A percentile compares a stretch with the other conserved stretches of the same genome.
These are phyloP conservation scores for Nannizzia gypsea DNA, from an alignment of 2,329 filamentous ascomycete genomes.

Conservation along the genomic window DNA sequence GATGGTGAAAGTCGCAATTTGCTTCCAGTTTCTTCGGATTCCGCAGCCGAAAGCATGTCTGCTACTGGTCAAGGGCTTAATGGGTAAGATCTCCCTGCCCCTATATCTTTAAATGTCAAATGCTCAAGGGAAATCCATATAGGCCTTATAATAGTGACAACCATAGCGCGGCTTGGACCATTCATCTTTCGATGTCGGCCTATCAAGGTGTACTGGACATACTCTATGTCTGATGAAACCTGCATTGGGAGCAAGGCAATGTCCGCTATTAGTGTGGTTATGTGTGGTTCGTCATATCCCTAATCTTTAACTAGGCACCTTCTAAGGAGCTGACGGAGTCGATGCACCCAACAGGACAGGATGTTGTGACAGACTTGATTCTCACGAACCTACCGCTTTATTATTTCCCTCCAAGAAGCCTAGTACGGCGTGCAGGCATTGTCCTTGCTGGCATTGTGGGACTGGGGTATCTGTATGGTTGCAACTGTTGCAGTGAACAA, in stretches of 20 bases:
- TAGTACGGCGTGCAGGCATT: conserved; percentile 24
- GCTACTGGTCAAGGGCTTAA: conserved; percentile 32
- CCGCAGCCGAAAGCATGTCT: conserved; percentile 31
- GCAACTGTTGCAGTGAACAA: neutral
- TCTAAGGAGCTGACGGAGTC: neutral
- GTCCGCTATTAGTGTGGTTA: neutral
- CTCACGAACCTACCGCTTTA: conserved; percentile 4
- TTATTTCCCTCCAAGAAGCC: neutral
- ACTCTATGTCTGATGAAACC: conserved; percentile 15
- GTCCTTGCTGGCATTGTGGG: conserved; percentile 34
- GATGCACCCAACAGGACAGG: neutral
- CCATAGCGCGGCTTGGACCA: conserved; percentile 31
- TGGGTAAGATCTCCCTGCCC: conserved; percentile 24
- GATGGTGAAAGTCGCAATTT: conserved; percentile 39
- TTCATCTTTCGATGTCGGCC: conserved; percentile 40
- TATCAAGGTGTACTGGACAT: conserved; percentile 36
- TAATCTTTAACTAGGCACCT: neutral
- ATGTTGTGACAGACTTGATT: neutral
- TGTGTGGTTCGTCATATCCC: neutral
- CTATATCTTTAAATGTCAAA: neutral
- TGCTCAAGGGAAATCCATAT: neutral
- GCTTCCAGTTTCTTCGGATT: conserved; percentile 36
- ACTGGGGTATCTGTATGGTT: conserved; percentile 32
- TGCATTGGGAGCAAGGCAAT: neutral
- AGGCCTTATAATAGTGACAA: neutral